Conservation (phyloP, 306 rosid genomes). For the Rosa lucieae region DNA sequence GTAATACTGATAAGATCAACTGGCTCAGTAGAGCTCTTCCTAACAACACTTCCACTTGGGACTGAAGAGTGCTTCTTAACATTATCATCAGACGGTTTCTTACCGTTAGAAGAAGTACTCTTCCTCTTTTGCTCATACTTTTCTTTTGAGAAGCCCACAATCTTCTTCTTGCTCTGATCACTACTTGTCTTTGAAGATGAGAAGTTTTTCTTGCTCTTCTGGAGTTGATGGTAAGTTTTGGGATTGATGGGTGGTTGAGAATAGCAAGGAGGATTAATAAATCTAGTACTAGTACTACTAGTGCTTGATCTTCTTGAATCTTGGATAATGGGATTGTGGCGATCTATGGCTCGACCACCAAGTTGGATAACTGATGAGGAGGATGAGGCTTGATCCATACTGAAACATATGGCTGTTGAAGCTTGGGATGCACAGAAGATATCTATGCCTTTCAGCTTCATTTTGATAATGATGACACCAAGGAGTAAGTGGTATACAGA, state of each 20-base stretch:
- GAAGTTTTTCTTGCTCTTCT: slow-evolving; percentile 31
- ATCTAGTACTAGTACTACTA: slow-evolving; percentile 7
- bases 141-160: slow-evolving; percentile 33
- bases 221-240: slow-evolving; percentile 37
- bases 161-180: slow-evolving; percentile 26
- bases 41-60: slow-evolving; percentile 26
- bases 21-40: slow-evolving; percentile 44
- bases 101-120: slow-evolving; percentile 7
- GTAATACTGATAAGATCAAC: slow-evolving; percentile 34
- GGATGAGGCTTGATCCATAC: slow-evolving; percentile 74
- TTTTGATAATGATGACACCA: slow-evolving; percentile 12
- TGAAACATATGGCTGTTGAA: slow-evolving; percentile 74
- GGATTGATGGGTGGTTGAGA: slow-evolving; percentile 46
- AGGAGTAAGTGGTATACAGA: slow-evolving; percentile 39
- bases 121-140: slow-evolving; percentile 32
- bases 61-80: slow-evolving; percentile 28
- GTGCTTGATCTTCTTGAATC: slow-evolving; percentile 44
- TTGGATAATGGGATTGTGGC: slow-evolving; percentile 86
- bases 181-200: slow-evolving; percentile 8
- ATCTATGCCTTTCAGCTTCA: slow-evolving; percentile 63
- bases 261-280: slow-evolving; percentile 37
- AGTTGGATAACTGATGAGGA: slow-evolving; percentile 63
- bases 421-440: slow-evolving; percentile 82
- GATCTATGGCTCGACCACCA: slow-evolving; percentile 81
- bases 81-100: slow-evolving; percentile 3